These are phyloP conservation scores for Zymoseptoria pseudotritici DNA, from an alignment of 2,329 filamentous ascomycete genomes.

Conservation along the genomic window DNA sequence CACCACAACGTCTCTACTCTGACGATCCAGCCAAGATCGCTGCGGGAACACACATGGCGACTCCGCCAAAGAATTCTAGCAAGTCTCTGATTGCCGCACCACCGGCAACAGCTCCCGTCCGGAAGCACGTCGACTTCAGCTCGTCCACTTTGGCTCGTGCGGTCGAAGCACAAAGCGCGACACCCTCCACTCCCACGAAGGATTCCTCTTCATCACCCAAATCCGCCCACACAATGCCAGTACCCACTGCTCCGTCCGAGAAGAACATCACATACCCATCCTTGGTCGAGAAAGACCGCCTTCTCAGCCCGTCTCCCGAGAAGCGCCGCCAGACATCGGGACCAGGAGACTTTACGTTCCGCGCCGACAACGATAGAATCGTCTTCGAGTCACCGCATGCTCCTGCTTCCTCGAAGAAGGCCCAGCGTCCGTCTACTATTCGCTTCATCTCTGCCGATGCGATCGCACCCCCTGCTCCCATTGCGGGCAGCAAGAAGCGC, in stretches of 20 bases:
- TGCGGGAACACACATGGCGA: conserved; percentile 50
- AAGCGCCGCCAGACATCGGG: conserved; percentile 30
- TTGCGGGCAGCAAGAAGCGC: conserved; percentile 35
- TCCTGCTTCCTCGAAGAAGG: conserved; percentile 16
- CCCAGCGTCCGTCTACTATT: conserved; percentile 34
- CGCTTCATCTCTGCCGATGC: conserved; percentile 37
- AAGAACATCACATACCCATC: not conserved
- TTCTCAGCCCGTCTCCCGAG: conserved; percentile 25
- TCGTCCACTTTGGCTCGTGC: conserved; percentile 41
- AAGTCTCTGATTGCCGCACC: conserved; percentile 34
- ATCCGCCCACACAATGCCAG: conserved; percentile 1
- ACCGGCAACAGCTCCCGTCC: conserved; percentile 55
- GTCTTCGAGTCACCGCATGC: conserved; percentile 35
- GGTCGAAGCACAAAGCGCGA: not conserved
- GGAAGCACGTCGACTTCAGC: conserved; percentile 74
- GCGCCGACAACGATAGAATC: conserved; percentile 36
- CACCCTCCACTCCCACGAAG: conserved; percentile 18
- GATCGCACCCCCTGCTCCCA: conserved; percentile 8
- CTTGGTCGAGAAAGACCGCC: conserved; percentile 6
- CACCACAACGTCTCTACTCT: conserved; percentile 52
- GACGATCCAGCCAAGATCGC: conserved; percentile 52
- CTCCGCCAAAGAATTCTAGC: conserved; percentile 29
- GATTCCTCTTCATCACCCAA: conserved; percentile 25
- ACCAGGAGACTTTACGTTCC: conserved; percentile 43
- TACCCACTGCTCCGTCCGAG: conserved; percentile 1